phyloP scores from a whole-genome alignment of 2,329 filamentous ascomycete genomes.

The Fusarium torulosum region DNA sequence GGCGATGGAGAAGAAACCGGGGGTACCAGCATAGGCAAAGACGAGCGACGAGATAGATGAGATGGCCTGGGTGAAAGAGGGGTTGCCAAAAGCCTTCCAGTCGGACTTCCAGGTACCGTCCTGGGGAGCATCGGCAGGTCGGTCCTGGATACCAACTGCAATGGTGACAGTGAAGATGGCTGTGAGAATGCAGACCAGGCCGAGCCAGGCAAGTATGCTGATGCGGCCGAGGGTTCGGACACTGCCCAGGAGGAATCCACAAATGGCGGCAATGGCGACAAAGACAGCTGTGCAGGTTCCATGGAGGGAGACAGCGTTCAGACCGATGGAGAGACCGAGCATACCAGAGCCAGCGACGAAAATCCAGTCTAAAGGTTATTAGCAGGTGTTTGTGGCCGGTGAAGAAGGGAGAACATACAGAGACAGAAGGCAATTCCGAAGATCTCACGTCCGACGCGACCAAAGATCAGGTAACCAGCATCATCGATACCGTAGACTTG shows the following conservation, averaged over 20 bases:
- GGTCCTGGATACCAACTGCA: conserved; percentile 40
- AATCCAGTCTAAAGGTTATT: conserved; percentile 30
- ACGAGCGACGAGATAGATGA: conserved; percentile 52
- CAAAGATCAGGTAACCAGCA: conserved; percentile 62
- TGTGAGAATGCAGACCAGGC: conserved; percentile 39
- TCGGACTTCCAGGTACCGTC: conserved; percentile 49
- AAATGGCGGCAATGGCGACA: conserved; percentile 53
- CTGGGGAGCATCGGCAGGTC: conserved; percentile 33
- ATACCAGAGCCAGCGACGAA: conserved; percentile 38
- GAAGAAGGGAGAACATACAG: conserved; percentile 42
- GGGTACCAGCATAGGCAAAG: conserved; percentile 55
- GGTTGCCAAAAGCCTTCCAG: conserved; percentile 49
- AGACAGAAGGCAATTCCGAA: conserved; percentile 55
- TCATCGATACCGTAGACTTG: conserved; percentile 68
- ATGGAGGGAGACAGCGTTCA: conserved; percentile 57
- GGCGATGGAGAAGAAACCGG: conserved; percentile 52
- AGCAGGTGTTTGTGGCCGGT: accelerated
- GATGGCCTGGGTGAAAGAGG: conserved; percentile 51
- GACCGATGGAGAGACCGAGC: conserved; percentile 53
- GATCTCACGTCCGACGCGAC: conserved; percentile 58
- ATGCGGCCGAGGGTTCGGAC: conserved; percentile 52
- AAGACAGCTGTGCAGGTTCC: conserved; percentile 57
- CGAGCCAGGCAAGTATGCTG: conserved; percentile 51
- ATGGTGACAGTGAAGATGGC: conserved; percentile 44
- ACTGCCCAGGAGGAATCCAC: conserved; percentile 50